Base-by-base conservation (phyloP, 2,329 filamentous ascomycete species). In the Beauveria caledonica region DNA sequence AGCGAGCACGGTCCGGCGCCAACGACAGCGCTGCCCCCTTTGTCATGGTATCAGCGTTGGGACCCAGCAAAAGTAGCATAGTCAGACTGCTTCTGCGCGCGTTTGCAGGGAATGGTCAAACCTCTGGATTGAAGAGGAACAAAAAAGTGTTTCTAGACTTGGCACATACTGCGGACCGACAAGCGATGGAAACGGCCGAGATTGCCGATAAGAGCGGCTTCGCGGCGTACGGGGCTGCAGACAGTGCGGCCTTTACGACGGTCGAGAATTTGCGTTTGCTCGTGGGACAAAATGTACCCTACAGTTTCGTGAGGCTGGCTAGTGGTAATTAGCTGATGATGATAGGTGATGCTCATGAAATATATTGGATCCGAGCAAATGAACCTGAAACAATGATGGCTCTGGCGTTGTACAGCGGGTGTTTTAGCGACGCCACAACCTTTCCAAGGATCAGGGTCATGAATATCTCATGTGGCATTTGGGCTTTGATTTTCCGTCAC, bases 271-370 rank as follows among this genome's bases (percentile, higher is more conserved):
- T 94, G 60, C 80, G 90, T 65, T 72, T 92, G 62, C 78, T 95
- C 25, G 88, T 93, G 11, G 90, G 90, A 10, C 89, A 94, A 75
- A 94, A 94, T 70, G 89, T 94, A 60, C 89, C 88, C 6, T 93
- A 91, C 73, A 92, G 89, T 73, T 95, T 95, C 76, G 90, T 94
- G 46, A 80, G 89, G 53, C 77, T 94, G 69, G 89, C 90, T 2
- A 79, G 79, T 53, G 81, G 81, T 2, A 73, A 78, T 23, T 76
- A 74, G 29, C 72, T 80, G 62, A 82, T 78, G 21, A n/a, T 17
- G 11, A 25, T 23, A 11, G 19, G 29, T 3, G 5, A 40, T 40
- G 17, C 27, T 29, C n/a, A 19, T 13, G 5, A 36, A 33, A 17
- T 19, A 33, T 33, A 33, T 15, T 11, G 23, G 21, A n/a, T 21